Percentiles rank a stretch among this genome's conserved stretches.
These are phyloP conservation scores for Tuber umbilicatum DNA, from an alignment of 495 filamentous ascomycete genomes.

Conservation along the genomic window DNA sequence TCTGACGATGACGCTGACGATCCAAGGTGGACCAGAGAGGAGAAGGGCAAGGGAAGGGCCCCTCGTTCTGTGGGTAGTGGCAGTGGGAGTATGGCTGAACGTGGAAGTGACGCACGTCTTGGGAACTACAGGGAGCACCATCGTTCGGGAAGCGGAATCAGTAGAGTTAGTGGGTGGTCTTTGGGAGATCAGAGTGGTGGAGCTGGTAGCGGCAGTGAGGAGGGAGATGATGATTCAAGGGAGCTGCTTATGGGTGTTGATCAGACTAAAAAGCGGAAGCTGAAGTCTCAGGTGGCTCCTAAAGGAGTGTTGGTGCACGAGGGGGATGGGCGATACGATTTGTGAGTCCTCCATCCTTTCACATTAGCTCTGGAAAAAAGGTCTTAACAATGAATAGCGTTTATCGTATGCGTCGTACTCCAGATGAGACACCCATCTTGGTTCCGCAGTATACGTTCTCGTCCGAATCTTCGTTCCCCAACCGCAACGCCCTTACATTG, in stretches of 20 bases:
- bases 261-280: slow-evolving; percentile 23
- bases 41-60: slow-evolving; percentile 39
- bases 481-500: slow-evolving; percentile 37
- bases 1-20: slow-evolving; percentile 26
- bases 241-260: slow-evolving; percentile 14
- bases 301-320: slow-evolving; percentile 37
- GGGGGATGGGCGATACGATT: slow-evolving; percentile 36
- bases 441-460: slow-evolving; percentile 39
- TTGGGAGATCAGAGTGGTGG: slow-evolving; percentile 11
- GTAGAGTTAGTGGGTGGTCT: slow-evolving; percentile 18
- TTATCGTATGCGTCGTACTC: slow-evolving; percentile 40
- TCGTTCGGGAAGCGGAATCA: slow-evolving; percentile 24
- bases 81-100: slow-evolving; percentile 12
- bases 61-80: slow-evolving; percentile 23
- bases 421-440: slow-evolving; percentile 35
- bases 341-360: slow-evolving; percentile 25
- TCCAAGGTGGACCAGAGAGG: slow-evolving; percentile 32
- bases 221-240: slow-evolving; percentile 27
- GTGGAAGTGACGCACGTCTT: slow-evolving; percentile 9
- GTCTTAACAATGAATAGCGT: slow-evolving; percentile 28
- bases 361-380: slow-evolving; percentile 2
- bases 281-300: slow-evolving; percentile 34
- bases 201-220: slow-evolving; percentile 22
- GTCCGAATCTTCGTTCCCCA: slow-evolving; percentile 31
- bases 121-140: slow-evolving; percentile 22